These are phyloP conservation scores for Fusarium incarnatum DNA, from an alignment of 2,329 filamentous ascomycete genomes.

Conservation along the genomic window DNA sequence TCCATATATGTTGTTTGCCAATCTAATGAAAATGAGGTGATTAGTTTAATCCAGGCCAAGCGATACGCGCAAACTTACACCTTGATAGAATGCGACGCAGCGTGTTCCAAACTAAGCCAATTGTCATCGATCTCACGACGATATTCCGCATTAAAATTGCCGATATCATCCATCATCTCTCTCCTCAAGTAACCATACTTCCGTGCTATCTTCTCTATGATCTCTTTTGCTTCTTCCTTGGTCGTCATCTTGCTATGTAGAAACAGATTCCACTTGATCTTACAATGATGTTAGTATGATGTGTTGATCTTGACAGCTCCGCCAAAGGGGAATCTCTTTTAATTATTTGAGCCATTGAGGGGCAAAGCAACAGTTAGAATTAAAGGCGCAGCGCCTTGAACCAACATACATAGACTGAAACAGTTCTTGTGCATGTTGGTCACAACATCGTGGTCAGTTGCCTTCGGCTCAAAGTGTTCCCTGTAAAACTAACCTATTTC, in stretches of 20 bases:
- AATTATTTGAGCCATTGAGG: not conserved
- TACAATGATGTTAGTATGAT: too few relatives aligned
- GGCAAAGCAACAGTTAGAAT: not conserved
- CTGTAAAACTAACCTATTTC: not conserved
- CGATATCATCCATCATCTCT: constrained; percentile 38
- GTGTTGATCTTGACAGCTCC: too few relatives aligned
- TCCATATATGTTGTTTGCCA: constrained; percentile 33
- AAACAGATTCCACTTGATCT: too few relatives aligned
- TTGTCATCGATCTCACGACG: constrained; percentile 34
- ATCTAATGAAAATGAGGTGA: too few relatives aligned
- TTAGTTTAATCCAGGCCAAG: accelerated
- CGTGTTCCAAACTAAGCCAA: constrained; percentile 29
- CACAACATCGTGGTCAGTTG: not conserved
- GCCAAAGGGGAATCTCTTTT: too few relatives aligned
- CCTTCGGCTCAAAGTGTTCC: not conserved
- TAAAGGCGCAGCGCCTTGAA: not conserved
- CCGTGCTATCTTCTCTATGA: constrained; percentile 20
- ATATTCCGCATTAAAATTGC: constrained; percentile 19
- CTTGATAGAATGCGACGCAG: constrained; percentile 29
- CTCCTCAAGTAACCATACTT: constrained; percentile 22
- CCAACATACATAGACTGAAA: not conserved
- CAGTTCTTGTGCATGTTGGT: not conserved
- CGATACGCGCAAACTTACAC: not conserved
- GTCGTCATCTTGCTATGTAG: too few relatives aligned
- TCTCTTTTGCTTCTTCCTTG: constrained; percentile 20